phyloP scores from a whole-genome alignment of 495 filamentous ascomycete genomes.

The Daldinia bambusicola region DNA sequence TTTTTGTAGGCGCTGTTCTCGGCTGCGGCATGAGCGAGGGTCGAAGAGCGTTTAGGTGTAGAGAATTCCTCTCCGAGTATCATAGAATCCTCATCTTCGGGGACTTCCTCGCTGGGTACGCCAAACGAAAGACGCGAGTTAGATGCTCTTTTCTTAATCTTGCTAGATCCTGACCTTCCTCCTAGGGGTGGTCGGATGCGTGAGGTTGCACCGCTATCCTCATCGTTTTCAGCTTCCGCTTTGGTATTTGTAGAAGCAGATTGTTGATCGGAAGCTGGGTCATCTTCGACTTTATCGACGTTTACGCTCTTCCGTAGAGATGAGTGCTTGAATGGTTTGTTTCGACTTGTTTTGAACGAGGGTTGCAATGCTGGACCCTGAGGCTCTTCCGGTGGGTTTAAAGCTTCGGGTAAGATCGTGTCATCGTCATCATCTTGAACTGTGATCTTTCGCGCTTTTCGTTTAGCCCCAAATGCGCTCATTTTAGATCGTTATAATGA shows the following conservation, averaged over 20 bases:
- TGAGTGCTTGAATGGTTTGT: slow-evolving; percentile 61
- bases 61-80: slow-evolving; percentile 64
- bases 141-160: slow-evolving; percentile 70
- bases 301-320: slow-evolving; percentile 61
- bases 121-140: slow-evolving; percentile 81
- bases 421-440: slow-evolving; percentile 71
- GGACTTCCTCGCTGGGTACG: slow-evolving; percentile 66
- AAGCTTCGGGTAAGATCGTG: slow-evolving; percentile 29
- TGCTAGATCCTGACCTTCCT: slow-evolving; percentile 53
- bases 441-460: slow-evolving; percentile 79
- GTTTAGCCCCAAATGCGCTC: slow-evolving; percentile 71
- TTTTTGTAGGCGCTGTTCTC: slow-evolving; percentile 74
- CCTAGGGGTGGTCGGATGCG: slow-evolving; percentile 52
- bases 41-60: slow-evolving; percentile 72
- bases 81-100: slow-evolving; percentile 59
- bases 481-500: slow-evolving; percentile 59
- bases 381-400: slow-evolving; percentile 48
- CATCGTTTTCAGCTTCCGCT: slow-evolving; percentile 51
- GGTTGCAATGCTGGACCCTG: slow-evolving; percentile 50
- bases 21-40: slow-evolving; percentile 72
- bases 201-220: slow-evolving; percentile 51
- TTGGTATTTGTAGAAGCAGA: slow-evolving; percentile 36
- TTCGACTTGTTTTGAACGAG: slow-evolving; percentile 55
- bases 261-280: slow-evolving; percentile 19
- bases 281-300: slow-evolving; percentile 56